phyloP scores from a whole-genome alignment of 441 rosid genomes.

The Flueggea neowawraea region DNA sequence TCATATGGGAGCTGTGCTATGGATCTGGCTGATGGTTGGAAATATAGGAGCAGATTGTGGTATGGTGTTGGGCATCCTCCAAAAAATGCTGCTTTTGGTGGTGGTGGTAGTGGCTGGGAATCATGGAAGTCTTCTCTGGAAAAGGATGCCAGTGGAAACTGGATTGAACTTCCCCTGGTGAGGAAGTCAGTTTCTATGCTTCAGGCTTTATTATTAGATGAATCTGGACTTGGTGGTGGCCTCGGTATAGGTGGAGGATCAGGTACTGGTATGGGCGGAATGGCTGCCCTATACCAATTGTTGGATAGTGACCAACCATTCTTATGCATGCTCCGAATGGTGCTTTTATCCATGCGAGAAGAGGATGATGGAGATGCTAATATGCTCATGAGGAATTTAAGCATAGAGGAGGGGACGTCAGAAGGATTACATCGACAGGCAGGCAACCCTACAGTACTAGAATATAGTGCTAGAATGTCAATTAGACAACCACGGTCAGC shows the following conservation, averaged over 20 bases:
- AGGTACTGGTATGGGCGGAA: constrained; percentile 99
- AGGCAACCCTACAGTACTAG: constrained; percentile 37
- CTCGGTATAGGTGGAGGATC: constrained; percentile 99
- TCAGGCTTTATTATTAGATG: constrained; percentile 93
- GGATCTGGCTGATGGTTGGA: constrained; percentile 99
- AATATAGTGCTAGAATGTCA: constrained; percentile 55
- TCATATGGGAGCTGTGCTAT: constrained; percentile 96
- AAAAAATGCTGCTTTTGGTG: constrained; percentile 63
- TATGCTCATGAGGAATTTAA: constrained; percentile 67
- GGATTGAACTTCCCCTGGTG: constrained; percentile 97
- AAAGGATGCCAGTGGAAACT: constrained; percentile 92
- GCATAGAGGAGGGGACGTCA: constrained; percentile 43
- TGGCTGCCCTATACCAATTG: constrained; percentile 95
- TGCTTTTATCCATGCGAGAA: constrained; percentile 98
- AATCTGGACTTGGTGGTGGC: constrained; percentile 99
- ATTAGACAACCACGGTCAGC: constrained; percentile 83
- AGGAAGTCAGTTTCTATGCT: constrained; percentile 98
- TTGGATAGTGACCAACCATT: constrained; percentile 99
- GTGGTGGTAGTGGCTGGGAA: constrained; percentile 97
- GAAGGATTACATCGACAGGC: constrained; percentile 48
- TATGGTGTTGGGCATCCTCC: constrained; percentile 92
- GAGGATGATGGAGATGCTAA: constrained; percentile 88
- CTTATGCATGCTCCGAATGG: constrained; percentile 99
- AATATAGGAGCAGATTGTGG: constrained; percentile 97
- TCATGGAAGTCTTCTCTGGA: constrained; percentile 88